These are phyloP conservation scores for Coemansia sp. DNA, from an alignment of 192 early-diverging fungal genomes.

Conservation along the genomic window DNA sequence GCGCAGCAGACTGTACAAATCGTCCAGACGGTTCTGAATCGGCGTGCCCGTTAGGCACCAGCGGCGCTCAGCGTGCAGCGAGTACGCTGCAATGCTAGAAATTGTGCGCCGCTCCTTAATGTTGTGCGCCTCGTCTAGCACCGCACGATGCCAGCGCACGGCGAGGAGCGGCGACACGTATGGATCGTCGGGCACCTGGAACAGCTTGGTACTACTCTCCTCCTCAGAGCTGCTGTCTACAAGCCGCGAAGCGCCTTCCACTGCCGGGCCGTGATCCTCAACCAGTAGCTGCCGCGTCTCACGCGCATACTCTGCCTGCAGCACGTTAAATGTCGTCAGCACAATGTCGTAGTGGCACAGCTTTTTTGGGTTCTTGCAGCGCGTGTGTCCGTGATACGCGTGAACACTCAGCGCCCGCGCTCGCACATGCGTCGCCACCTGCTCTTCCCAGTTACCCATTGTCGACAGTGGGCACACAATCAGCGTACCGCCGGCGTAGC, in stretches of 20 bases:
- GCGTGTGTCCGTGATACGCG: conserved; percentile 63
- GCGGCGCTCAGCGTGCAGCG: conserved; percentile 64
- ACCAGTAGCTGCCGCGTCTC: conserved; percentile 33
- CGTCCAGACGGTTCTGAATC: conserved; percentile 80
- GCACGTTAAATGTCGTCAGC: conserved; percentile 69
- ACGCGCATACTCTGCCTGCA: conserved; percentile 57
- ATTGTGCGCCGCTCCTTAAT: conserved; percentile 80
- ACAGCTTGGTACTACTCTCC: conserved; percentile 29
- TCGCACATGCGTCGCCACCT: conserved; percentile 57
- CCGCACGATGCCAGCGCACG: conserved; percentile 80
- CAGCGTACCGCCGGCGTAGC: conserved; percentile 59
- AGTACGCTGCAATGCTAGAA: conserved; percentile 71
- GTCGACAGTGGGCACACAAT: conserved; percentile 72
- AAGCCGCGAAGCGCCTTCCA: background rate
- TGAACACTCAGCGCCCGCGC: conserved; percentile 46
- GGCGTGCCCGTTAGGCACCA: conserved; percentile 97
- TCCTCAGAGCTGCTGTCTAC: conserved; percentile 42
- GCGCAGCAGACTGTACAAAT: conserved; percentile 79
- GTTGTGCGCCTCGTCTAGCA: conserved; percentile 93
- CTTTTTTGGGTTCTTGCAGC: conserved; percentile 45
- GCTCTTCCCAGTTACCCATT: conserved; percentile 74
- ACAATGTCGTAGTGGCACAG: conserved; percentile 68
- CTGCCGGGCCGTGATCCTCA: background rate
- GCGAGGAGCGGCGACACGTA: conserved; percentile 52
- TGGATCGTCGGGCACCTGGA: conserved; percentile 32